Base-by-base conservation (phyloP, 164 flowering plant species). In the Nelumbo lutea region DNA sequence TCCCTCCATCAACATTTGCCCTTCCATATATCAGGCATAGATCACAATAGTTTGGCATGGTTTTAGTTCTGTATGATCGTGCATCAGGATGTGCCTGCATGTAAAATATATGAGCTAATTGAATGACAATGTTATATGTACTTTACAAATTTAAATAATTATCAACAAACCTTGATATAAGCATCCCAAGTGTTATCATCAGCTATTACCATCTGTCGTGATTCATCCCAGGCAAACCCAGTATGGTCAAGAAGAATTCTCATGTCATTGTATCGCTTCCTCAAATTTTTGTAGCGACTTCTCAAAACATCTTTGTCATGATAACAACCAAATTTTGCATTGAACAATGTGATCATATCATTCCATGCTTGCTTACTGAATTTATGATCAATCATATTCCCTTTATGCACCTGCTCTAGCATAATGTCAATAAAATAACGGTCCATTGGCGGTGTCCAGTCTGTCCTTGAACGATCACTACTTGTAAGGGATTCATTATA, bases 341-440 rank as follows among this genome's bases (percentile, higher is more conserved):
- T 53, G 15, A 53, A 53, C 57, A 53, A 53, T 11, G 57, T 53
- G 57, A 53, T 11, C 57, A 53, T 53, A 53, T 53, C 57, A 53
- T 10, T 53, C 57, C 57, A 53, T 10, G 57, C 57, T 53, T 53
- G 15, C 14, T 53, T 53, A 15, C 14, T 53, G 57, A 53, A 53
- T 53, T 53, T 53, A 53, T 53, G 57, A 53, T 53, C 57, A 53
- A 53, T 53, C 57, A 53, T 53, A 53, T 53, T 53, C 57, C 57
- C 57, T 53, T 15, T 10, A 53, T 53, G 57, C 57, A 53, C 57
- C 57, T 53, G 57, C 11, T 53, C 57, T 13, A 53, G 57, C 57
- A 53, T 53, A 10, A 53, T 14, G 57, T 53, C 15, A 53, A 53
- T 53, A 15, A 53, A 53, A 53, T 11, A 53, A 53, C 14, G 57